Percentiles rank a stretch among this genome's conserved stretches.
These are phyloP conservation scores for Pythium insidiosum DNA, from an alignment of 352 stramenopile genomes.

Conservation along the genomic window DNA sequence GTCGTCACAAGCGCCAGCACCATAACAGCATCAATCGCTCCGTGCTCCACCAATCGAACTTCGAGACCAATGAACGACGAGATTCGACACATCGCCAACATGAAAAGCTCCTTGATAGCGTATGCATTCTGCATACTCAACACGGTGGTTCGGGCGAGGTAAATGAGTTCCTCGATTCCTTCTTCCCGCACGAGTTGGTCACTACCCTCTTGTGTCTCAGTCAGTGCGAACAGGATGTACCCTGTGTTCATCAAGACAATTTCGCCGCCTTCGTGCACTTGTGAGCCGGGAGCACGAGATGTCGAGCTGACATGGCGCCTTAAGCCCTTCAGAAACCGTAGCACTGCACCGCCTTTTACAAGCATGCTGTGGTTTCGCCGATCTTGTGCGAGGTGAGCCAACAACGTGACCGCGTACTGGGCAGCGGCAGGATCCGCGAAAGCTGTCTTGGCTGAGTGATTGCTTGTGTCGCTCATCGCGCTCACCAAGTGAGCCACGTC, in stretches of 20 bases:
- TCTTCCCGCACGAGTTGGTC: conserved; percentile 68
- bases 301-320: too few relatives aligned
- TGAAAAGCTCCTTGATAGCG: conserved; percentile 59
- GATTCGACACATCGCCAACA: conserved; percentile 57
- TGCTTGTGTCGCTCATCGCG: conserved; percentile 20
- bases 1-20: conserved; percentile 64
- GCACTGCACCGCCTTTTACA: conserved; percentile 45
- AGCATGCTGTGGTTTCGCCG: conserved; percentile 45
- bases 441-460: not conserved
- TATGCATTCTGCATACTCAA: conserved; percentile 25
- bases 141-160: conserved; percentile 37
- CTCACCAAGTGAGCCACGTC: conserved; percentile 35
- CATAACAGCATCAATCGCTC: conserved; percentile 59
- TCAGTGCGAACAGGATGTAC: conserved; percentile 61
- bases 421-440: not conserved
- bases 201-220: conserved; percentile 51
- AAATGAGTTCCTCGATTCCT: conserved; percentile 61
- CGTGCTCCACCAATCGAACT: conserved; percentile 57
- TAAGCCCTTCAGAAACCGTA: conserved; percentile 44
- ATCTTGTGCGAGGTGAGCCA: conserved; percentile 51
- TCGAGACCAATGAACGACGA: conserved; percentile 60
- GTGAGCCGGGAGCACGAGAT: too few relatives aligned
- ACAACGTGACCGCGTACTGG: conserved; percentile 47
- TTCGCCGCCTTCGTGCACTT: conserved; percentile 14
- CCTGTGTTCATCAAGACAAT: conserved; percentile 63